These are phyloP conservation scores for Trichoderma lentiforme DNA, from an alignment of 2,329 filamentous ascomycete genomes.

Conservation along the genomic window DNA sequence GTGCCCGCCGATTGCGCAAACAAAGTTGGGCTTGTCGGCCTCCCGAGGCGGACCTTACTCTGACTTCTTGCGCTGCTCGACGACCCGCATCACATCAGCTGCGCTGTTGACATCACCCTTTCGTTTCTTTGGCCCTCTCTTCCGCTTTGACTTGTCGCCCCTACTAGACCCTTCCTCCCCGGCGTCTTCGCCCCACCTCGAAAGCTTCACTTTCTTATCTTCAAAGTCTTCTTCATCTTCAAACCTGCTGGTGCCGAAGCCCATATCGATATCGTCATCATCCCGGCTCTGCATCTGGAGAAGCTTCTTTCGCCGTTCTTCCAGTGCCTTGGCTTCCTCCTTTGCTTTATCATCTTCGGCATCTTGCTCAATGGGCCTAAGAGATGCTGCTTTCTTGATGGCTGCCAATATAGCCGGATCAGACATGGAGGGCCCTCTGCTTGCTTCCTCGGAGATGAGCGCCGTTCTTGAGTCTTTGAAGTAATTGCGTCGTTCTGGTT, in stretches of 20 bases:
- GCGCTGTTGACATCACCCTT: conserved; percentile 77
- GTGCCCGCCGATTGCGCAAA: not conserved
- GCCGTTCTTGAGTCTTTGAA: conserved; percentile 58
- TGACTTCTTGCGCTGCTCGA: conserved; percentile 56
- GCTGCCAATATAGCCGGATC: conserved; percentile 81
- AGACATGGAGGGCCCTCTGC: conserved; percentile 54
- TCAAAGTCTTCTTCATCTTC: conserved; percentile 86
- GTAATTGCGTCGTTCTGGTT: conserved; percentile 52
- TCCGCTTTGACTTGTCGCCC: conserved; percentile 56
- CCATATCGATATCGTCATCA: conserved; percentile 88
- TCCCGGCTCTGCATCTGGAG: conserved; percentile 73
- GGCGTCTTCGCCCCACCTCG: conserved; percentile 58
- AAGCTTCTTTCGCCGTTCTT: conserved; percentile 70
- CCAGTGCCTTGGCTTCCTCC: conserved; percentile 52
- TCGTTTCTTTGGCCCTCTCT: conserved; percentile 69
- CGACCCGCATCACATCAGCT: conserved; percentile 73
- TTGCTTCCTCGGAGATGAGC: conserved; percentile 51
- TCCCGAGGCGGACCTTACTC: not conserved
- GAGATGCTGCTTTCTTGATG: conserved; percentile 75
- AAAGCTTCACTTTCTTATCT: conserved; percentile 62
- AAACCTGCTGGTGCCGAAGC: conserved; percentile 83
- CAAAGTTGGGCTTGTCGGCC: not conserved
- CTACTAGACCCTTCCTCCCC: conserved; percentile 40
- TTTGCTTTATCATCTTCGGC: conserved; percentile 38
- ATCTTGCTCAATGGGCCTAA: conserved; percentile 48